A percentile compares a stretch with the other conserved stretches of the same genome.
These are phyloP conservation scores for Filobasidium wieringae DNA, from an alignment of 768 basidiomycete species.

Conservation along the genomic window DNA sequence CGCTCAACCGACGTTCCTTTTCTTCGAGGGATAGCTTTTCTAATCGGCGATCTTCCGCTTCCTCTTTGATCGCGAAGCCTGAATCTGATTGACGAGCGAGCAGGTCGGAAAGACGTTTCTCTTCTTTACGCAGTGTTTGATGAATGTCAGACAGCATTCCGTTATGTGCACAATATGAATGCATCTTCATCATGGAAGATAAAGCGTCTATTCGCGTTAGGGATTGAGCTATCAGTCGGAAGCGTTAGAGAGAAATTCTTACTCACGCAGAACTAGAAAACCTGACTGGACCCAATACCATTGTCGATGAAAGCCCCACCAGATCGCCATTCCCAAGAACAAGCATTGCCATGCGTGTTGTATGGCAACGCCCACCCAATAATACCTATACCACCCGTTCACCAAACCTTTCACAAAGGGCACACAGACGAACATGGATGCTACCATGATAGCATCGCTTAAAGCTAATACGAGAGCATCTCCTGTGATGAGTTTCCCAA, in stretches of 20 bases:
- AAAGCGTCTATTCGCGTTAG: slow-evolving; percentile 54
- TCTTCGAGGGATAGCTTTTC: slow-evolving; percentile 41
- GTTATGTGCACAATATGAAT: slow-evolving; percentile 82
- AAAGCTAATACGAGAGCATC: slow-evolving; percentile 72
- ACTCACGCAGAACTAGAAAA: slow-evolving; percentile 38
- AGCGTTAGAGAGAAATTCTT: slow-evolving; percentile 22
- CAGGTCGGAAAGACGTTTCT: slow-evolving; percentile 39
- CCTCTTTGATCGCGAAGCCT: slow-evolving; percentile 8
- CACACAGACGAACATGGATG: slow-evolving; percentile 61
- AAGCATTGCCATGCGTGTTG: slow-evolving; percentile 71
- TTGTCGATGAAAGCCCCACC: slow-evolving; percentile 82
- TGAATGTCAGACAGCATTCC: slow-evolving; percentile 57
- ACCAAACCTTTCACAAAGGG: slow-evolving; percentile 67
- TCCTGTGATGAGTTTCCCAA: slow-evolving; percentile 75
- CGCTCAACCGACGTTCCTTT: slow-evolving; percentile 38
- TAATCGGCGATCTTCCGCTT: slow-evolving; percentile 30
- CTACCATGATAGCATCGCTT: slow-evolving; percentile 69
- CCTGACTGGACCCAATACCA: slow-evolving; percentile 92
- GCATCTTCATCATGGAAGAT: slow-evolving; percentile 53
- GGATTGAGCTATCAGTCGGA: neutral
- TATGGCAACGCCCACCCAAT: slow-evolving; percentile 59
- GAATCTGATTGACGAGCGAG: slow-evolving; percentile 22
- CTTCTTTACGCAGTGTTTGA: slow-evolving; percentile 34
- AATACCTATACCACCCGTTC: slow-evolving; percentile 69
- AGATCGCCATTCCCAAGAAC: slow-evolving; percentile 61